These are phyloP conservation scores for Venturia pyrina DNA, from an alignment of 2,329 filamentous ascomycete genomes.

Conservation along the genomic window DNA sequence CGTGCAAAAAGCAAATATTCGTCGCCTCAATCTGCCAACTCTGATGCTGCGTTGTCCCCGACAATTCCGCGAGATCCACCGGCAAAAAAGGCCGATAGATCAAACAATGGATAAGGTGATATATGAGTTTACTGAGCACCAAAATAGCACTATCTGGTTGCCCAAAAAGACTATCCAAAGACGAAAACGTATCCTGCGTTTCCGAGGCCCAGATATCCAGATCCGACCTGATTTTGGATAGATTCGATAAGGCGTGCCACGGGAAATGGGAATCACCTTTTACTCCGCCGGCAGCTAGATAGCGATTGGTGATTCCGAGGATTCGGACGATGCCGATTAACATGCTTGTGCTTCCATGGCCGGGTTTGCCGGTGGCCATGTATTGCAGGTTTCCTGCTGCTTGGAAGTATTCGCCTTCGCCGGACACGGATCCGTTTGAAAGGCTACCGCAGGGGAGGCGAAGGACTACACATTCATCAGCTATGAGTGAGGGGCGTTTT, in stretches of 20 bases:
- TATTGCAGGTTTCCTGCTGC: slow-evolving; percentile 69
- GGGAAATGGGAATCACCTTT: slow-evolving; percentile 87
- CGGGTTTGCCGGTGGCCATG: slow-evolving; percentile 56
- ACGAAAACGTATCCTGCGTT: slow-evolving; percentile 69
- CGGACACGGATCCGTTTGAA: slow-evolving; percentile 47
- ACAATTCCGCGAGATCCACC: slow-evolving; percentile 70
- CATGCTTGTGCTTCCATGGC: slow-evolving; percentile 68
- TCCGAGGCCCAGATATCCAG: slow-evolving; percentile 77
- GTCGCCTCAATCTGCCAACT: slow-evolving; percentile 90
- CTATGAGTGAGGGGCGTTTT: slow-evolving; percentile 68
- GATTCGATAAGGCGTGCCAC: slow-evolving; percentile 76
- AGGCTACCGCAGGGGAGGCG: slow-evolving; percentile 66
- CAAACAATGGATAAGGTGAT: slow-evolving; percentile 77
- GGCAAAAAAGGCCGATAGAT: slow-evolving; percentile 82
- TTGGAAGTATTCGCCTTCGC: slow-evolving; percentile 75
- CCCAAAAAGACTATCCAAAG: slow-evolving; percentile 63
- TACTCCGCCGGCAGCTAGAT: slow-evolving; percentile 74
- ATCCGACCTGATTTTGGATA: slow-evolving; percentile 78
- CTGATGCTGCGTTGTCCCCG: slow-evolving; percentile 72
- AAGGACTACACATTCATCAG: slow-evolving; percentile 65
- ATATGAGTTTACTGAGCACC: slow-evolving; percentile 75
- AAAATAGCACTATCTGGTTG: slow-evolving; percentile 69
- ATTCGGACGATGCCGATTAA: slow-evolving; percentile 78
- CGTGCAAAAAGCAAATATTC: slow-evolving; percentile 76
- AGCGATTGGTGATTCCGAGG: slow-evolving; percentile 72